These are phyloP conservation scores for Paecilomyces sp. DNA, from an alignment of 2,329 filamentous ascomycete species.

Conservation along the genomic window DNA sequence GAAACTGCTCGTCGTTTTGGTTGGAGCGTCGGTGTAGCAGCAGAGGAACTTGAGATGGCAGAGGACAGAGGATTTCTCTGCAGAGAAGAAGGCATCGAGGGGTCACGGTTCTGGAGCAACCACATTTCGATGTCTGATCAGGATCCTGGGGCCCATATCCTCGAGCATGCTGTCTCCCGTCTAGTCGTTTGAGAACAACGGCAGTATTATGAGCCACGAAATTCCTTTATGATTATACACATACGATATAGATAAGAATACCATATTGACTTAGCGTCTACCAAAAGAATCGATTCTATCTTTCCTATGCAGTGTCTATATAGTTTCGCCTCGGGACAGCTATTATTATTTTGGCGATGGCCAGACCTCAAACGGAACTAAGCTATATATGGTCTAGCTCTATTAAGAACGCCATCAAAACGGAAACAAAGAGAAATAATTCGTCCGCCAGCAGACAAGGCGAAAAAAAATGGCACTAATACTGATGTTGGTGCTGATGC, in stretches of 20 bases:
- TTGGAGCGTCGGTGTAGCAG: conserved; percentile 94
- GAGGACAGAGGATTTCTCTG: conserved; percentile 84
- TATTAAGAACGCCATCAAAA: neutral
- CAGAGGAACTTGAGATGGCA: conserved; percentile 94
- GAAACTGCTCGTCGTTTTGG: conserved; percentile 85
- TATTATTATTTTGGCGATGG: neutral
- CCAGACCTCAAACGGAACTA: neutral
- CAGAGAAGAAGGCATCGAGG: conserved; percentile 86
- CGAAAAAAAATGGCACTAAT: neutral
- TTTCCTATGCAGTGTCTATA: no score
- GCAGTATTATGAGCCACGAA: neutral
- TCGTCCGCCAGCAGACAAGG: neutral
- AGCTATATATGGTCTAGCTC: neutral
- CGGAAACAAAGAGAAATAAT: neutral
- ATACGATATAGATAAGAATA: neutral
- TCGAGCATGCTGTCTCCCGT: neutral
- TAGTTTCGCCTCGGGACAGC: neutral
- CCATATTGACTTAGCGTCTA: no score
- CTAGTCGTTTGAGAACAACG: neutral
- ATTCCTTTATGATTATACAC: neutral
- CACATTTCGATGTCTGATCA: conserved; percentile 22
- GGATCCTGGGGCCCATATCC: neutral
- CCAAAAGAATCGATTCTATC: no score
- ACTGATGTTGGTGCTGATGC: neutral
- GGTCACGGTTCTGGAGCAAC: conserved; percentile 90